Evolutionary conservation across 306 rosid species (phyloP), one percentile per base, ranked within the genome.

Genomic region (Trifolium subterraneum): DNA sequence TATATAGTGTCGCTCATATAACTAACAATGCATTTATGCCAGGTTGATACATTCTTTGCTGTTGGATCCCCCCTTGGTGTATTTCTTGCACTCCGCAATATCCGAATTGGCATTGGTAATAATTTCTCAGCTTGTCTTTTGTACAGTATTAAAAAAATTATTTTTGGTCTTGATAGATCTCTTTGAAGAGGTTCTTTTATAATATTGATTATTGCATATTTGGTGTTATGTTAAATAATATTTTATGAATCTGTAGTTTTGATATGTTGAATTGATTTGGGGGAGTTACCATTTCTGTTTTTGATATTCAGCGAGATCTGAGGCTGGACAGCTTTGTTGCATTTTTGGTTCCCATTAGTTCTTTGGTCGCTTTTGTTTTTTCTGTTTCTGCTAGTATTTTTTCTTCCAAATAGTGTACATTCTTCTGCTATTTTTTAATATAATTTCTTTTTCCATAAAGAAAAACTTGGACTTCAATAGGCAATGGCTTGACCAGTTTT

Each of bases 61-160:
- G 98, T 92, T 86, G 99, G 99, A 75, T 95, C 99, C 16, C 98
- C 99, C 70, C 96, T 95, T 29, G 98, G 99, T 74, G 98, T 95
- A 72, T 95, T 95, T 85, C 96, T 95, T 64, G 89, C 99, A 70
- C 96, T 95, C 71, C 97, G 98, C 42, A 95, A 95, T 68, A 78
- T 92, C 74, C 93, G 99, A 62, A 76, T 92, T 66, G 98, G 99
- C 82, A 79, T 79, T 72, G 99, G 99, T 94, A 88, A 83, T 69
- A 60, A 36, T 67, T 63, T 63, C 66, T 48, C 15, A 29, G 71
- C 64, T 62, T 33, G 20, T 79, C 33, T 13, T 29, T 33, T 47
- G 56, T 72, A 42, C 78, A 80, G 54, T 52, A 29, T 78, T 59
- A 39, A 19, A 7, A 31, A 47, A 41, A 27, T 72, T 73, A 45